A percentile compares a stretch with the other conserved stretches of the same genome.
phyloP scores from a whole-genome alignment of 129 eudicot genomes.

The Gnaphalium uliginosum region DNA sequence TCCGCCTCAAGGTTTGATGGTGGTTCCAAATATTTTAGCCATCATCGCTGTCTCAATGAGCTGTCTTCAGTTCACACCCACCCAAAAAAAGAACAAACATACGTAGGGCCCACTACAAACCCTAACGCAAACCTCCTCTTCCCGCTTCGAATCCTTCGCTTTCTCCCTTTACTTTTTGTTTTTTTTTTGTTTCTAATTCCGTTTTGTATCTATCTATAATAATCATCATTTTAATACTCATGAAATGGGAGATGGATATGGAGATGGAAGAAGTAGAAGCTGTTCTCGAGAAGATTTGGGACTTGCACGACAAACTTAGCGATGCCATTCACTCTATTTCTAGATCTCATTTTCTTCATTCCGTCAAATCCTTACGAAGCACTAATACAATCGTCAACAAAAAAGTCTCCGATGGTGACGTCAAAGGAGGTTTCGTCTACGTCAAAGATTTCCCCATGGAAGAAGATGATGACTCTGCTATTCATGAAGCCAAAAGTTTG shows the following conservation, averaged over 20 bases:
- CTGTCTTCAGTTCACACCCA: slow-evolving; percentile 12
- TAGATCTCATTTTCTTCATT: slow-evolving; percentile 68
- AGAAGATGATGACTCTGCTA: slow-evolving; percentile 49
- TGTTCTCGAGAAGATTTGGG: slow-evolving; percentile 87
- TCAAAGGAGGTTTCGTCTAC: slow-evolving; percentile 54
- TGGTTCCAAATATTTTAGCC: too few species aligned
- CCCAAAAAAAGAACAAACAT: neutral
- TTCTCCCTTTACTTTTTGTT: neutral
- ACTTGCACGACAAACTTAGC: slow-evolving; percentile 93
- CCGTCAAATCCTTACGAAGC: slow-evolving; percentile 18
- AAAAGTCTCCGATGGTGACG: slow-evolving; percentile 21
- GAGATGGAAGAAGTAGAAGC: slow-evolving; percentile 78
- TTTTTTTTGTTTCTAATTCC: neutral
- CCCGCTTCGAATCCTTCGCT: slow-evolving; percentile 36
- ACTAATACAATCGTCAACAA: slow-evolving; percentile 1
- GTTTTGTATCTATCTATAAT: neutral
- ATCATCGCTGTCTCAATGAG: slow-evolving; percentile 5
- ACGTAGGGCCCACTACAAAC: slow-evolving; percentile 21
- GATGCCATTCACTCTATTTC: slow-evolving; percentile 90
- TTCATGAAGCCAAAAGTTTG: slow-evolving; percentile 81
- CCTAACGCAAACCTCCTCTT: slow-evolving; percentile 28
- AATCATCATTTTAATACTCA: neutral
- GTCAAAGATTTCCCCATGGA: slow-evolving; percentile 56
- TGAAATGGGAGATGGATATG: slow-evolving; percentile 85
- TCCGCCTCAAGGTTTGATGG: too few species aligned